Conservation (phyloP, 352 stramenopile genomes). For the Phytophthora sojae region DNA sequence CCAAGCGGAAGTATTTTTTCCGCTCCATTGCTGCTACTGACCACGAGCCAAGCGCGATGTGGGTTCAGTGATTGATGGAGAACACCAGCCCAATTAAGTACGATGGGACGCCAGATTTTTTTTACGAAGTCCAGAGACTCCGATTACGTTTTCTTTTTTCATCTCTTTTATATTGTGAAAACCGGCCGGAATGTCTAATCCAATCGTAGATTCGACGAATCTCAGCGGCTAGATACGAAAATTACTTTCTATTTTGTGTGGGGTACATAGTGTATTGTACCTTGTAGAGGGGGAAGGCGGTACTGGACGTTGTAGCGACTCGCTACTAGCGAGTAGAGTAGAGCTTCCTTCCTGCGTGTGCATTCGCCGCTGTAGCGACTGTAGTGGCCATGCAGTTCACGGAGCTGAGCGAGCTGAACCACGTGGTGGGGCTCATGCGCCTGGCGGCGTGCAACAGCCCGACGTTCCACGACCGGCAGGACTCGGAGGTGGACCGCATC, state of each 20-base stretch:
- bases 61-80: too few relatives aligned
- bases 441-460: constrained; percentile 85
- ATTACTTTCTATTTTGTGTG: neutral
- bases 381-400: constrained; percentile 82
- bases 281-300: constrained; percentile 8
- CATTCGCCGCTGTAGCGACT: constrained; percentile 3
- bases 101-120: too few relatives aligned
- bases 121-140: too few relatives aligned
- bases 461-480: constrained; percentile 89
- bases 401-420: constrained; percentile 88
- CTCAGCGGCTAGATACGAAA: constrained; percentile 16
- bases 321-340: too few relatives aligned
- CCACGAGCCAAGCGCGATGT: too few relatives aligned
- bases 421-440: constrained; percentile 85
- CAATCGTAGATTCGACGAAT: constrained; percentile 6
- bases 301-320: neutral
- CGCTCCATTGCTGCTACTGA: too few relatives aligned
- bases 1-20: too few relatives aligned
- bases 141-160: too few relatives aligned
- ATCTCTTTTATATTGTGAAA: too few relatives aligned
- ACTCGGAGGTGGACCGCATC: constrained; percentile 91
- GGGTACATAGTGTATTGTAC: neutral
- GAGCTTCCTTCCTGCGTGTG: neutral
- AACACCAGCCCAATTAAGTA: too few relatives aligned
- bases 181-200: too few relatives aligned